A percentile compares a stretch with the other conserved stretches of the same genome.
phyloP scores from a whole-genome alignment of 345 rosid genomes.

The Populus davidiana region DNA sequence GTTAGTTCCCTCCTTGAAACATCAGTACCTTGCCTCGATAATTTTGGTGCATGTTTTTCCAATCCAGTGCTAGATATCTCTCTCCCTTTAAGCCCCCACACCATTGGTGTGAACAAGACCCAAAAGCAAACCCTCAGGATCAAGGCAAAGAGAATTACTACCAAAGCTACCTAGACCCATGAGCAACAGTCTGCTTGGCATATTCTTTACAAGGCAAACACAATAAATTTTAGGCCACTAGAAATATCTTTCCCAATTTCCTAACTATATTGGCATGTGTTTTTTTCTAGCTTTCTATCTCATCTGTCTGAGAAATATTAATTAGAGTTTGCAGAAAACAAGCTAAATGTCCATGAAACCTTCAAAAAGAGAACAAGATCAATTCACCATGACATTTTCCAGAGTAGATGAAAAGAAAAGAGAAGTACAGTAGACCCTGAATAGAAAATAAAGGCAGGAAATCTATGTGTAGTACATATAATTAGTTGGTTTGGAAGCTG shows the following conservation, averaged over 20 bases:
- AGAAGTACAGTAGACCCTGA: background rate
- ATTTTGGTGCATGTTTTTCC: too few species aligned
- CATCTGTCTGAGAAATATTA: too few species aligned
- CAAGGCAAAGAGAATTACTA: background rate
- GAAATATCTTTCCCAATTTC: background rate
- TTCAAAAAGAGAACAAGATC: background rate
- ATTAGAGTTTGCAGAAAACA: too few species aligned
- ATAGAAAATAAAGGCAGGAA: background rate
- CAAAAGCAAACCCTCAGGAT: background rate
- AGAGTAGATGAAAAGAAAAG: background rate
- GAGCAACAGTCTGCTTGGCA: background rate
- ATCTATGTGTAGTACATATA: background rate
- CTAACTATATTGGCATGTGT: background rate
- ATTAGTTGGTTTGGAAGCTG: background rate
- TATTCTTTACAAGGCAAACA: background rate
- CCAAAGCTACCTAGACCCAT: background rate
- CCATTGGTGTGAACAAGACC: background rate
- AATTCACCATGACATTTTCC: background rate
- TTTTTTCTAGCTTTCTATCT: too few species aligned
- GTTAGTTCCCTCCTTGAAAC: too few species aligned
- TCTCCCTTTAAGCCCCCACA: too few species aligned
- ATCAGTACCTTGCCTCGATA: too few species aligned
- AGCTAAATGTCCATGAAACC: too few species aligned
- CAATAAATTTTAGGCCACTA: background rate
- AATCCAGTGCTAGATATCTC: too few species aligned